These are phyloP conservation scores for Moesziomyces globuligerus DNA, from an alignment of 1,284 basidiomycete genomes.

Conservation along the genomic window DNA sequence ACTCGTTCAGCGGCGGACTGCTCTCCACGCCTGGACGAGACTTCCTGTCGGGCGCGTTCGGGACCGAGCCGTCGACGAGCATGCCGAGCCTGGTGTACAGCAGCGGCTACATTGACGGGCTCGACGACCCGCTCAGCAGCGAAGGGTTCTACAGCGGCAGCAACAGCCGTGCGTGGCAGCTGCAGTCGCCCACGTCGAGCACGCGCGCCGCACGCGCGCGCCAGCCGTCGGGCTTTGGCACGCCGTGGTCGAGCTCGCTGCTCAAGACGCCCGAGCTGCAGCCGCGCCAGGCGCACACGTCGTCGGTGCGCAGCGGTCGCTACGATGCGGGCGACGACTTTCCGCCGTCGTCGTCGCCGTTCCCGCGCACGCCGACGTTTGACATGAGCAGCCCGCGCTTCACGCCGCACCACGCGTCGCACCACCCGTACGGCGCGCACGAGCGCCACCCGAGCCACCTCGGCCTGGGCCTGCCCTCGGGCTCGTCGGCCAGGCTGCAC, in stretches of 20 bases:
- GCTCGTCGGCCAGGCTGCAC: conserved; percentile 26
- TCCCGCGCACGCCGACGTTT: conserved; percentile 53
- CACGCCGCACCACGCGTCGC: conserved; percentile 7
- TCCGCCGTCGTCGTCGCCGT: conserved; percentile 48
- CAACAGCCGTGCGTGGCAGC: conserved; percentile 46
- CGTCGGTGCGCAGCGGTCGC: conserved; percentile 28
- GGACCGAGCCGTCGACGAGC: conserved; percentile 45
- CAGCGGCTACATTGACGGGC: conserved; percentile 36
- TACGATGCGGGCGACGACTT: conserved; percentile 35
- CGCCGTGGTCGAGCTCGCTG: conserved; percentile 39
- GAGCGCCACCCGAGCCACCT: conserved; percentile 41
- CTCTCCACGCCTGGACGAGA: conserved; percentile 41
- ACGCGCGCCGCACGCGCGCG: conserved; percentile 45
- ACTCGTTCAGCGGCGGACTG: conserved; percentile 46
- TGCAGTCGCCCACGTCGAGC: conserved; percentile 51
- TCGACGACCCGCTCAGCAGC: conserved; percentile 33
- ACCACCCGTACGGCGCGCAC: conserved; percentile 16
- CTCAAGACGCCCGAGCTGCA: conserved; percentile 51
- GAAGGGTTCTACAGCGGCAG: conserved; percentile 31
- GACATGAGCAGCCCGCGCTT: conserved; percentile 46
- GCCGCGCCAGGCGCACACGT: conserved; percentile 32
- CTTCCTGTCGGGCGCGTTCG: conserved; percentile 43
- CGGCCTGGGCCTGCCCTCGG: conserved; percentile 36
- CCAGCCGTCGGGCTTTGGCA: conserved; percentile 38
- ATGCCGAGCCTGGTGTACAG: conserved; percentile 50